phyloP scores from a whole-genome alignment of 164 flowering plant genomes.

The Akebia trifoliata region DNA sequence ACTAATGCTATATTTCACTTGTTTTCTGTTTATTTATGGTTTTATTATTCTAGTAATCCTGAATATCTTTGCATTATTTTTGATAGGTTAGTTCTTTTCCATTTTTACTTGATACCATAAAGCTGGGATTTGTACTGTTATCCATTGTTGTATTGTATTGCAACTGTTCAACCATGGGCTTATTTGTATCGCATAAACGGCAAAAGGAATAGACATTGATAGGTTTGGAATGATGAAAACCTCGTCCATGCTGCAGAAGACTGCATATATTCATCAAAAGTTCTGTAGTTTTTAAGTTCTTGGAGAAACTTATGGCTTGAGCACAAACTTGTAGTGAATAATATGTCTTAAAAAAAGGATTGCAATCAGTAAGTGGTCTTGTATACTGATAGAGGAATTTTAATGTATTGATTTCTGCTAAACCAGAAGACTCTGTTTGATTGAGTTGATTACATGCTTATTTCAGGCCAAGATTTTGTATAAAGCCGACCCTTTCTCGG shows the following conservation, averaged over 20 bases:
- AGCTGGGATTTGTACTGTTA: neutral
- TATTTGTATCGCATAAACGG: neutral
- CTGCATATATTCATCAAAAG: neutral
- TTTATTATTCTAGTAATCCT: no score
- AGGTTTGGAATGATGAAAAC: neutral
- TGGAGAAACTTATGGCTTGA: neutral
- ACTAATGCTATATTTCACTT: neutral
- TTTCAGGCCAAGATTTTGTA: conserved; percentile 89
- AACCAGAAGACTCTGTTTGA: neutral
- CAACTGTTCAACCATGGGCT: neutral
- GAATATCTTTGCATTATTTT: no score
- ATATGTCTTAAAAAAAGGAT: neutral
- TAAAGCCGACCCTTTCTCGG: conserved; percentile 59
- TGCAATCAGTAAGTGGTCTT: neutral
- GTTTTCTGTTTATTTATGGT: neutral
- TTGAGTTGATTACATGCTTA: conserved; percentile 4
- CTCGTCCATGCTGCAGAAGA: neutral
- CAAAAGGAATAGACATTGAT: neutral
- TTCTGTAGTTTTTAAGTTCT: neutral
- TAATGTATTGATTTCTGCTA: neutral
- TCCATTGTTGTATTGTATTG: neutral
- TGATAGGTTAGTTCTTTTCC: neutral
- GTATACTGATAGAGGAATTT: neutral
- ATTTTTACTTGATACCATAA: neutral
- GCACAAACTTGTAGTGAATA: neutral